A percentile compares a stretch with the other conserved stretches of the same genome.
These are phyloP conservation scores for Solanum commersonii DNA, from an alignment of 257 asterid species.

Conservation along the genomic window DNA sequence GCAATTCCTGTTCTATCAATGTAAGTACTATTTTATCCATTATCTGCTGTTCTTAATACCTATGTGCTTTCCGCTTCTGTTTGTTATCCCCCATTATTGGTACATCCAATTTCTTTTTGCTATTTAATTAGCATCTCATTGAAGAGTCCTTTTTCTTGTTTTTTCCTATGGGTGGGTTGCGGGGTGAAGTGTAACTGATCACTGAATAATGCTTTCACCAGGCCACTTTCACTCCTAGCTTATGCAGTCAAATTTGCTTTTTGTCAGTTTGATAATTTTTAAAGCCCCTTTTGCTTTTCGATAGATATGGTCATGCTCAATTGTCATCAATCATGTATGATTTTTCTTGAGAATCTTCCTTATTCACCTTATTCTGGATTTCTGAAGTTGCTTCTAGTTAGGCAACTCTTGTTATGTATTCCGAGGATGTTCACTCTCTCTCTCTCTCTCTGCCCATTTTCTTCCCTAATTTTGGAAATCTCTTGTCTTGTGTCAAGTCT, in stretches of 20 bases:
- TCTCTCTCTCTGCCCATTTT: neutral
- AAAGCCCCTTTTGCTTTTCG: neutral
- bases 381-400: neutral
- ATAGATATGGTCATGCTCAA: neutral
- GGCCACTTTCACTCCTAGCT: neutral
- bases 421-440: neutral
- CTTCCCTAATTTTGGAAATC: neutral
- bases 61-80: neutral
- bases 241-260: neutral
- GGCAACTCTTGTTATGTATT: neutral
- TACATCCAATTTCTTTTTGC: neutral
- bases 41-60: neutral
- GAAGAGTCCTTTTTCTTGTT: neutral
- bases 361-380: neutral
- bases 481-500: neutral
- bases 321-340: neutral
- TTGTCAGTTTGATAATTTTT: neutral
- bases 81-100: neutral
- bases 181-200: neutral
- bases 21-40: slow-evolving; percentile 39
- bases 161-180: neutral
- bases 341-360: neutral
- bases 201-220: neutral
- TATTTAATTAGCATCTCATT: neutral
- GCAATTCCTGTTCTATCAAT: slow-evolving; percentile 96